phyloP scores from a whole-genome alignment of 1,284 basidiomycete genomes.

The Sporisorium reilianum region DNA sequence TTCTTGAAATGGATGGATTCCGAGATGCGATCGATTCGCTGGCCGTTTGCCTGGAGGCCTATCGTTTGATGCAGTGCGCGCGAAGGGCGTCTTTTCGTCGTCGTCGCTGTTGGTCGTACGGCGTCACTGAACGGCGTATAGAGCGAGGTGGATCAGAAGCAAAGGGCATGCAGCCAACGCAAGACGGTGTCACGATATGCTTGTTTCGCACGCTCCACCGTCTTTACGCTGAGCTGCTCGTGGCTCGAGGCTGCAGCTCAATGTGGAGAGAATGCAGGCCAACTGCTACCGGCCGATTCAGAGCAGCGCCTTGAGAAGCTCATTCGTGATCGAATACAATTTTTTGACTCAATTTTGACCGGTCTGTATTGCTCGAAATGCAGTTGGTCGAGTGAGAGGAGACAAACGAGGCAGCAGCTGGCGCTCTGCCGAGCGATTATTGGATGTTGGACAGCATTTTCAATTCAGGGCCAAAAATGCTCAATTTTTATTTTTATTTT shows the following conservation, averaged over 20 bases:
- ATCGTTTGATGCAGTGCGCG: too few species aligned
- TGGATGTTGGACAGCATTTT: not conserved
- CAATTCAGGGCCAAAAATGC: not conserved
- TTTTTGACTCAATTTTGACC: not conserved
- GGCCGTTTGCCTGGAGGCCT: not conserved
- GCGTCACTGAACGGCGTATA: not conserved
- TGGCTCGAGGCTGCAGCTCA: too few species aligned
- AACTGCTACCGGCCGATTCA: conserved; percentile 6
- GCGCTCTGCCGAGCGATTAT: too few species aligned
- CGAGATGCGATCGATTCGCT: not conserved
- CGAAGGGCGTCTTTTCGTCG: not conserved
- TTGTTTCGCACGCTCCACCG: conserved; percentile 12
- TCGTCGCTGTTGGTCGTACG: not conserved
- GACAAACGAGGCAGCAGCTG: conserved; percentile 14
- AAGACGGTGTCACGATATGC: too few species aligned
- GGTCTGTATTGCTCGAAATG: not conserved
- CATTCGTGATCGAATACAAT: conserved; percentile 11
- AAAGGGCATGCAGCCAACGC: not conserved
- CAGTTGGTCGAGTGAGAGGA: too few species aligned
- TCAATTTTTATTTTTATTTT: not conserved
- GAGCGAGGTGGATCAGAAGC: not conserved
- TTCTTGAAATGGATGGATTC: conserved; percentile 17
- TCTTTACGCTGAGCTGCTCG: not conserved
- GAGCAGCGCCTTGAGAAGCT: too few species aligned
- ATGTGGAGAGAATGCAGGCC: conserved; percentile 9